Evolutionary conservation across 148 eudicot species (phyloP).

Genomic region (Bassia scoparia): DNA sequence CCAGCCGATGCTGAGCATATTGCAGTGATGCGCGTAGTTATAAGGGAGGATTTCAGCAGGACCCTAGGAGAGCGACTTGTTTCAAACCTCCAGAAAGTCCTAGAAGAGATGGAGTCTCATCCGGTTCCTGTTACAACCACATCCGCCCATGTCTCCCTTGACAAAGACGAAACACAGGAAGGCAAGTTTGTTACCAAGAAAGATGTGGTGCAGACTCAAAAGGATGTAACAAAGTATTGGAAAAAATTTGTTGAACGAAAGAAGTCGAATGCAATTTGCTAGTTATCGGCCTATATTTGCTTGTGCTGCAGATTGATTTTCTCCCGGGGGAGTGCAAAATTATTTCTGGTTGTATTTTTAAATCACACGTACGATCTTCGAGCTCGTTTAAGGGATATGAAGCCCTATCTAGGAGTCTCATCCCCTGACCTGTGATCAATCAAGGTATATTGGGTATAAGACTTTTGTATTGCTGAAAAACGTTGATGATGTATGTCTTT

Average conservation of each 20-base stretch:
- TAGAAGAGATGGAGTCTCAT: constrained; percentile 27
- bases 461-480: background rate
- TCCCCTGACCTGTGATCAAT: background rate
- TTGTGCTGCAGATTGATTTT: background rate
- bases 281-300: background rate
- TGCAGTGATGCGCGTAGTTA: constrained; percentile 35
- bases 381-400: background rate
- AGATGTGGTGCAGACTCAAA: constrained; percentile 14
- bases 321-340: background rate
- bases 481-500: background rate
- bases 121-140: constrained; percentile 14
- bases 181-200: constrained; percentile 15
- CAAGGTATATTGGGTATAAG: background rate
- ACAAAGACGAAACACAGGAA: background rate
- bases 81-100: constrained; percentile 26
- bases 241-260: constrained; percentile 30
- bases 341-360: background rate
- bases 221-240: constrained; percentile 27
- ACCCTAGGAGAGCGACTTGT: constrained; percentile 37
- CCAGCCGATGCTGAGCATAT: constrained; percentile 37
- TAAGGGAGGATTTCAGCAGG: constrained; percentile 40
- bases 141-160: constrained; percentile 8
- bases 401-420: background rate
- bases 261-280: constrained; percentile 34
- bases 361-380: too few species aligned